Evolutionary conservation across 306 rosid species (phyloP).

Genomic region (Arachis stenosperma): DNA sequence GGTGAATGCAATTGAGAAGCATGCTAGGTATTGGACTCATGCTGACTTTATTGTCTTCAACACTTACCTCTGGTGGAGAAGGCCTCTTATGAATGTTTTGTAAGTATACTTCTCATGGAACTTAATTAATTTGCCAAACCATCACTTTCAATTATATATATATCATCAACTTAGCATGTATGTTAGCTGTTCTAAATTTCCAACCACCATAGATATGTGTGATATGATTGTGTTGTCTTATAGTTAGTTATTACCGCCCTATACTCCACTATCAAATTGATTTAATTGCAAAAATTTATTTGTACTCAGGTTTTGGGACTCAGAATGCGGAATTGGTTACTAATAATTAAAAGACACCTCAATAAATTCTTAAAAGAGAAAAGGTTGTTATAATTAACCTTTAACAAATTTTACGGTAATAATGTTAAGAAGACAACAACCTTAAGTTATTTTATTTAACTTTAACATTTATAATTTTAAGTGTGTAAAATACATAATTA

Average conservation of each 20-base stretch:
- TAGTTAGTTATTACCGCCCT: neutral
- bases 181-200: conserved; percentile 23
- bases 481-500: no score
- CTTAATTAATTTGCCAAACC: neutral
- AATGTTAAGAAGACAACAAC: no score
- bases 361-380: no score
- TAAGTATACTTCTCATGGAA: conserved; percentile 33
- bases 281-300: neutral
- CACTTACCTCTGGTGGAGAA: conserved; percentile 90
- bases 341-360: no score
- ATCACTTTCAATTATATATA: neutral
- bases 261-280: conserved; percentile 20
- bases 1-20: conserved; percentile 72
- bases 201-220: conserved; percentile 21
- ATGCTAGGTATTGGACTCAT: conserved; percentile 73
- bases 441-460: no score
- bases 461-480: no score
- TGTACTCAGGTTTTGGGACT: no score
- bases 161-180: neutral
- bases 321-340: no score
- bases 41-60: conserved; percentile 72
- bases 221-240: conserved; percentile 7
- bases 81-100: conserved; percentile 66
- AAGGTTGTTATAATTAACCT: no score
- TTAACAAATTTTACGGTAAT: no score